Evolutionary conservation across 805 yeast species (phyloP).

Genomic region (Clavispora asparagi): DNA sequence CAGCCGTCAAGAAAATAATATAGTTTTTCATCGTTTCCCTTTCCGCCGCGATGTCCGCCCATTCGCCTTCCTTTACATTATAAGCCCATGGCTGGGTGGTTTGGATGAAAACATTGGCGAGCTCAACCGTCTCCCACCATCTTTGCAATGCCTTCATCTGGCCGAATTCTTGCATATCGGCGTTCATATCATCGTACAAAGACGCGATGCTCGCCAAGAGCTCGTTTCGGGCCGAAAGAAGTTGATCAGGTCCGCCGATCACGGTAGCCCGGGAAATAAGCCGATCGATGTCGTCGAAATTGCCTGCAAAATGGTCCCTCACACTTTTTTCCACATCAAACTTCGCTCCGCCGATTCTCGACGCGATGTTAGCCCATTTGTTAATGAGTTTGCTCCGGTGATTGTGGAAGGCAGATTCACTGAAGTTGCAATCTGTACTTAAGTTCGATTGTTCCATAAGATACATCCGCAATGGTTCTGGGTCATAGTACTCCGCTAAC

Average conservation of each 20-base stretch:
- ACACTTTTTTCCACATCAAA: slow-evolving; percentile 53
- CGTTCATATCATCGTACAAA: slow-evolving; percentile 30
- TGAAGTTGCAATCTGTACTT: slow-evolving; percentile 75
- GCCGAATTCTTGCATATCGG: slow-evolving; percentile 42
- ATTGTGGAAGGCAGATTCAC: slow-evolving; percentile 47
- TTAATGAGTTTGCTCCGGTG: slow-evolving; percentile 67
- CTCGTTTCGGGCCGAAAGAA: slow-evolving; percentile 2
- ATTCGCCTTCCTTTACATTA: slow-evolving; percentile 18
- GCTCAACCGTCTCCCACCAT: slow-evolving; percentile 55
- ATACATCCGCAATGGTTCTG: slow-evolving; percentile 71
- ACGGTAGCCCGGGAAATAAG: slow-evolving; percentile 11
- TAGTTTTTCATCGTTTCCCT: slow-evolving; percentile 32
- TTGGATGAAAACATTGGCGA: slow-evolving; percentile 66
- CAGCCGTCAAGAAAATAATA: slow-evolving; percentile 62
- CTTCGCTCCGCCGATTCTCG: slow-evolving; percentile 67
- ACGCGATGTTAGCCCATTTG: slow-evolving; percentile 75
- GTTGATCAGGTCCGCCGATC: slow-evolving; percentile 12
- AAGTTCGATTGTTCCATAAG: slow-evolving; percentile 71
- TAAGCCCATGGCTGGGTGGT: slow-evolving; percentile 71
- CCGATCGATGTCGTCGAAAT: slow-evolving; percentile 19
- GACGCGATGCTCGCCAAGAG: slow-evolving; percentile 5
- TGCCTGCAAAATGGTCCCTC: slow-evolving; percentile 17
- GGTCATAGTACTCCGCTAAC: slow-evolving; percentile 58
- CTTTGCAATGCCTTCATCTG: slow-evolving; percentile 50
- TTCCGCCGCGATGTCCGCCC: slow-evolving; percentile 15